Evolutionary conservation across 352 stramenopile species (phyloP), one percentile per base, ranked within the genome.

Genomic region (Phytopythium cucurbitacearum): DNA sequence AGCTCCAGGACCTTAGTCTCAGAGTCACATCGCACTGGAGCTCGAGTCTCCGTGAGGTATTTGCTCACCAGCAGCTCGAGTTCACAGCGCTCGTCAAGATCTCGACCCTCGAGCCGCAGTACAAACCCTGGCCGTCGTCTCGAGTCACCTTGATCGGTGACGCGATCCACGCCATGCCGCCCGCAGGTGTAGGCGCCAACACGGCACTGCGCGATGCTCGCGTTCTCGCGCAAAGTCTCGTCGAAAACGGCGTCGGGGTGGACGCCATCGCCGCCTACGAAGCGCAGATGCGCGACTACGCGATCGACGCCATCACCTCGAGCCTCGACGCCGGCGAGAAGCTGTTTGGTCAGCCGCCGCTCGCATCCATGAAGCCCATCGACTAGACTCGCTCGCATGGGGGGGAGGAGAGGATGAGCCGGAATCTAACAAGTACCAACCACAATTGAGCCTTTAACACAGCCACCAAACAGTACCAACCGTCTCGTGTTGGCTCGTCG

Each of bases 121-220:
- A 86, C 40, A 54, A 51, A 13, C 37, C 53, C 36, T 88, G 77
- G 77, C 35, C 69, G n/a, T 60, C 77, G 4, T 70, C 65, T 0
- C 56, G 41, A 0, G 71, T 88, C 8, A 86, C 77, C 7, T 54
- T 88, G 7, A 51, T 88, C 1, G 77, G 77, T 7, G 77, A 88
- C 44, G 74, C 77, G 0, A 60, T 81, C 34, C 77, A 88, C 60
- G 75, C 77, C 4, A 86, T 88, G 74, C 54, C 67, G 4, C 77
- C 77, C 0, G 74, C 77, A 2, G 77, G 77, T 12, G 72, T 84
- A n/a, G 71, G 71, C 8, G 75, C 60, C 50, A 84, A 85, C 49
- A 72, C 71, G 2, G 77, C 77, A 4, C 46, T 88, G 4, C 52
- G 76, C 15, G 77, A 88, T 48, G 74, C 77, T 5, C 62, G 65